Evolutionary conservation across 2,329 filamentous ascomycete genomes (phyloP).

Genomic region (Alternaria consortialis): DNA sequence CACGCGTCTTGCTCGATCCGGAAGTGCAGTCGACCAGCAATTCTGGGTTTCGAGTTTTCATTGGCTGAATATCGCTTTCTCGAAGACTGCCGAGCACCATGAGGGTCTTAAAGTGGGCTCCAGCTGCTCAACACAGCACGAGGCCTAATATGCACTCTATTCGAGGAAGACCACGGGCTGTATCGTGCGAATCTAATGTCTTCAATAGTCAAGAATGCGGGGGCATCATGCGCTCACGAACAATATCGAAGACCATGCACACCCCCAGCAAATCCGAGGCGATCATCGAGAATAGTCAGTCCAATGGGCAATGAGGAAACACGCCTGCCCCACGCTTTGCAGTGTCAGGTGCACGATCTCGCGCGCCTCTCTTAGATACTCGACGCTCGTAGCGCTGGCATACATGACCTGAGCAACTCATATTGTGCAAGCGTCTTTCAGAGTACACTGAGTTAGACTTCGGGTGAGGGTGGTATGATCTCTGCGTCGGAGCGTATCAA

Average conservation of each 20-base stretch:
- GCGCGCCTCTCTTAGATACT: no score
- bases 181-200: background rate
- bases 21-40: constrained; percentile 20
- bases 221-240: background rate
- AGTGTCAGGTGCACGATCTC: background rate
- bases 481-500: no score
- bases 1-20: constrained; percentile 26
- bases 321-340: background rate
- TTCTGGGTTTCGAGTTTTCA: constrained; percentile 16
- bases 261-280: background rate
- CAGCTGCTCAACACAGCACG: constrained; percentile 23
- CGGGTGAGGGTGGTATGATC: no score
- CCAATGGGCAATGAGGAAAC: background rate
- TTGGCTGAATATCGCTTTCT: constrained; percentile 31
- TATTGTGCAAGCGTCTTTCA: no score
- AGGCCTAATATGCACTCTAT: constrained; percentile 15
- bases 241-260: background rate
- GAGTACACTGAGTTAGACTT: no score
- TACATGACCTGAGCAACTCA: no score
- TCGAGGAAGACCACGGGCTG: constrained; percentile 2
- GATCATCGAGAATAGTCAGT: background rate
- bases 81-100: constrained; percentile 8
- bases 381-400: no score
- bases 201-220: constrained; percentile 4
- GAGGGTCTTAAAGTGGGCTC: constrained; percentile 17